Base-by-base conservation (phyloP, 2,329 filamentous ascomycete genomes). In the Macrophomina phaseolina region DNA sequence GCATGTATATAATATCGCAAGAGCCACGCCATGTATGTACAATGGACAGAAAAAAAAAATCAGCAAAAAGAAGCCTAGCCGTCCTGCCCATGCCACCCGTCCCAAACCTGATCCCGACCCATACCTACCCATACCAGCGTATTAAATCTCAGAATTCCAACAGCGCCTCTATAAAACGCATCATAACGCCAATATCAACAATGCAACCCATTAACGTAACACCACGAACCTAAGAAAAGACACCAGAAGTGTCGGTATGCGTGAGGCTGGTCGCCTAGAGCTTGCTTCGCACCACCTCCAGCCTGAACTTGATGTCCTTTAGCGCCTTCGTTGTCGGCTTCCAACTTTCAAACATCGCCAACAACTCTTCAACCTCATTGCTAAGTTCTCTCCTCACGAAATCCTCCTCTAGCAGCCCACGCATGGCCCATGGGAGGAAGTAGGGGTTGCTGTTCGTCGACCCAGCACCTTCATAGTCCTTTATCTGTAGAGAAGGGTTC, bases 331-430 rank as follows among this genome's bases (percentile, higher is more conserved):
- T 97, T 0, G 84, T 85, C 0, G 95, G 95, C 75, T 91, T 94
- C 95, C 95, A 99, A 64, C 92, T 89, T 76, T 98, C 94, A 78
- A 98, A 99, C 77, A 97, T 89, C 68, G 83, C 84, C n/a, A 99
- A 82, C 61, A 99, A 79, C 74, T 93, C 87, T 68, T 87, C 86
- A 6, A 92, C 93, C 80, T 99, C 95, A 1, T 85, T 80, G 38
- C 87, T 87, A 18, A 97, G 81, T 75, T 96, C 91, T 28, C 88
- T 91, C 77, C 91, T 93, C 30, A 98, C 94, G 73, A 93, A 89
- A 18, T 95, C 91, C 77, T 99, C 95, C 76, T 98, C 95, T 2
- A 99, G 81, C 67, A 99, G 81, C 0, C 95, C 95, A 7, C 95
- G 88, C 89, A 99, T 95, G 42, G 95, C 94, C 90, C 96, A 99